Evolutionary conservation across 331 rosid genomes (phyloP).

Genomic region (Erythrophleum ivorense): DNA sequence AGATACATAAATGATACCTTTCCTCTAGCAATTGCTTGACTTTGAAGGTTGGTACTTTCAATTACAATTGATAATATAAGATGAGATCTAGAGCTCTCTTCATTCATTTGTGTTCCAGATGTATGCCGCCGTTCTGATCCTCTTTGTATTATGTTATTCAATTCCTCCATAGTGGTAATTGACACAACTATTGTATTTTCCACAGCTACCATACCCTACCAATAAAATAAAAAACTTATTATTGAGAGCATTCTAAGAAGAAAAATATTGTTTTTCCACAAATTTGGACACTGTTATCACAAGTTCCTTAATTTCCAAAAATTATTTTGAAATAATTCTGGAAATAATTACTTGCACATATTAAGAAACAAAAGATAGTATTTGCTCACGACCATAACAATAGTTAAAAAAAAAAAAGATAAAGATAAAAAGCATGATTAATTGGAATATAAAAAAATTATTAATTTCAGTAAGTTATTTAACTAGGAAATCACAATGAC

Average conservation of each 20-base stretch:
- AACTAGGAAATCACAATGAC: neutral
- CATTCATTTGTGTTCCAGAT: slow-evolving; percentile 88
- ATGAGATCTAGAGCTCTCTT: slow-evolving; percentile 93
- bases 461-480: too few species aligned
- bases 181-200: slow-evolving; percentile 75
- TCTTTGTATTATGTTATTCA: slow-evolving; percentile 69
- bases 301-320: neutral
- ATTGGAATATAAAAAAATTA: neutral
- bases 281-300: neutral
- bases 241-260: slow-evolving; percentile 13
- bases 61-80: slow-evolving; percentile 75
- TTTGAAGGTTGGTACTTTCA: slow-evolving; percentile 89
- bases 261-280: neutral
- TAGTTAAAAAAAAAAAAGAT: too few species aligned
- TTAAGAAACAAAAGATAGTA: neutral
- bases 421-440: too few species aligned
- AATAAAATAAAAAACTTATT: slow-evolving; percentile 14
- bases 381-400: neutral
- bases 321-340: neutral
- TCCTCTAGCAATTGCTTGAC: slow-evolving; percentile 87
- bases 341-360: neutral
- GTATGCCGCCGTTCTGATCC: slow-evolving; percentile 83
- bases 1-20: slow-evolving; percentile 56
- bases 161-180: slow-evolving; percentile 70
- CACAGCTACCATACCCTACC: slow-evolving; percentile 87